Evolutionary conservation across 2,329 filamentous ascomycete genomes (phyloP).

Genomic region (Sclerotinia sclerotiorum): DNA sequence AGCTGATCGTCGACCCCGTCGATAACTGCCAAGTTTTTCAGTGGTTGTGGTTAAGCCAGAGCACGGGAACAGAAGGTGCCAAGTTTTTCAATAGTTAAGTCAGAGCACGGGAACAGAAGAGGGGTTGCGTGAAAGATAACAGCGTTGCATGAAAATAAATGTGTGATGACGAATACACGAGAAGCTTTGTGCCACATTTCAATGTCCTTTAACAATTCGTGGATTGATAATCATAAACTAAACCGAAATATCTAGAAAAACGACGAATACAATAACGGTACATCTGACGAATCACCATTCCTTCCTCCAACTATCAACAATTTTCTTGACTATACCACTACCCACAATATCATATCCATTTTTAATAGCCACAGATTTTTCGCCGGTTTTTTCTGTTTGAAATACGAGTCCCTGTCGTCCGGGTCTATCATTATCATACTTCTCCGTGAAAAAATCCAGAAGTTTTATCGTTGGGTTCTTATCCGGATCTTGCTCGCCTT

Average conservation of each 20-base stretch:
- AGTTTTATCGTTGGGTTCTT: slow-evolving; percentile 55
- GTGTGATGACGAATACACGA: neutral
- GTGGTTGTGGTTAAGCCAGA: too few species aligned
- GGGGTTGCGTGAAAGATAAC: neutral
- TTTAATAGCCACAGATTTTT: slow-evolving; percentile 35
- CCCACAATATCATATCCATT: slow-evolving; percentile 43
- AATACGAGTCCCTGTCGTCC: slow-evolving; percentile 44
- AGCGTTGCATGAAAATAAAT: neutral
- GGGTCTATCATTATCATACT: slow-evolving; percentile 50
- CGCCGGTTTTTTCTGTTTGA: slow-evolving; percentile 41
- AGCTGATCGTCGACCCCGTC: neutral
- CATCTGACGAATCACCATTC: slow-evolving; percentile 12
- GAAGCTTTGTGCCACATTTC: neutral
- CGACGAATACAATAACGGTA: neutral
- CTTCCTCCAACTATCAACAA: slow-evolving; percentile 41
- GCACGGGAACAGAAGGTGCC: neutral
- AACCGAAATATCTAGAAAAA: neutral
- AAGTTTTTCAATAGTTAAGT: neutral
- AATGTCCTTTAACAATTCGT: neutral
- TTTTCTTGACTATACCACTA: slow-evolving; percentile 44
- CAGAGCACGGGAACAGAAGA: neutral
- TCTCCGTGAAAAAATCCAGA: slow-evolving; percentile 50
- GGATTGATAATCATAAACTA: neutral
- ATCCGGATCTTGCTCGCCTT: slow-evolving; percentile 49
- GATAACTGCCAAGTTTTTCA: neutral